Conservation (phyloP, 768 basidiomycete species). For the Trametes punicea region DNA sequence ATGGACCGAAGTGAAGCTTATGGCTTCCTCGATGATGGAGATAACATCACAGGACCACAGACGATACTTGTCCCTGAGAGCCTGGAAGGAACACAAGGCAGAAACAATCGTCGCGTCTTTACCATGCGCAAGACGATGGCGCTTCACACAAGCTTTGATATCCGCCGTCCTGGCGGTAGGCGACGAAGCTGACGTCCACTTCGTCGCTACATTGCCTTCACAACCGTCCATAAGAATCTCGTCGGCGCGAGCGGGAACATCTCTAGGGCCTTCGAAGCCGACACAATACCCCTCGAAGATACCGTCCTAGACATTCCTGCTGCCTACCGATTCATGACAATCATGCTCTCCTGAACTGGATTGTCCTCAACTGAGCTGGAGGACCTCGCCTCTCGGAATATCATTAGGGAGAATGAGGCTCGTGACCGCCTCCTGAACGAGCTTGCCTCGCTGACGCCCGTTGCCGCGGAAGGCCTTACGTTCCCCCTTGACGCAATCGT, state of each 20-base stretch:
- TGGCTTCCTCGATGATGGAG: slow-evolving; percentile 13
- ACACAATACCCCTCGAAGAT: slow-evolving; percentile 42
- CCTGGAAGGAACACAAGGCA: too few relatives aligned
- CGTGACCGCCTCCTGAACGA: slow-evolving; percentile 11
- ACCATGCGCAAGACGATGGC: slow-evolving; percentile 15
- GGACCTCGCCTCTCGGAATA: slow-evolving; percentile 7
- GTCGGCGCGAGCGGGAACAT: slow-evolving; percentile 31
- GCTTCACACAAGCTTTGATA: slow-evolving; percentile 38
- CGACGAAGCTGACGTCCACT: slow-evolving; percentile 37
- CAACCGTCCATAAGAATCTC: slow-evolving; percentile 29
- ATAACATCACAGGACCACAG: slow-evolving; percentile 1
- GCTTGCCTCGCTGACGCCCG: neutral
- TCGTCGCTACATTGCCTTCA: slow-evolving; percentile 40
- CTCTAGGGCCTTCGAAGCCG: slow-evolving; percentile 33
- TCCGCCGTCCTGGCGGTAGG: slow-evolving; percentile 40
- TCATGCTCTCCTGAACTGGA: slow-evolving; percentile 31
- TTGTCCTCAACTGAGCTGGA: neutral
- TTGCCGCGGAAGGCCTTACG: neutral
- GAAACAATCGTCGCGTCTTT: too few relatives aligned
- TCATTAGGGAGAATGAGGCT: slow-evolving; percentile 5
- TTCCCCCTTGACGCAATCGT: neutral
- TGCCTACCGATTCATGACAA: slow-evolving; percentile 41
- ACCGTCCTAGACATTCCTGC: slow-evolving; percentile 45
- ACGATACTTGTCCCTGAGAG: slow-evolving; percentile 34
- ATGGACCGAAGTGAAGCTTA: slow-evolving; percentile 23